Evolutionary conservation across 257 asterid genomes (phyloP).

Genomic region (Ballota nigra): DNA sequence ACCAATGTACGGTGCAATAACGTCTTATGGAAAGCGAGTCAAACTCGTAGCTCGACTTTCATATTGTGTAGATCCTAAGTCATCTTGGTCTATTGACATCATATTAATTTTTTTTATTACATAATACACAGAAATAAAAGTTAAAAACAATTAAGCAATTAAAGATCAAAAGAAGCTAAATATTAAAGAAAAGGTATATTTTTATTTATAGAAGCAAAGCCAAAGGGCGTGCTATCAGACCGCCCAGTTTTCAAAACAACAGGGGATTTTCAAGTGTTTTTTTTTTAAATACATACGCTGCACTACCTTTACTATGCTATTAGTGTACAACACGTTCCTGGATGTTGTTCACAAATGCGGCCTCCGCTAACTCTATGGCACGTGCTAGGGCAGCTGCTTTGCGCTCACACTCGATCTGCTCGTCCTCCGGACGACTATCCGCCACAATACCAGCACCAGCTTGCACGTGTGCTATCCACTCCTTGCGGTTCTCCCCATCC

Average conservation of each 20-base stretch:
- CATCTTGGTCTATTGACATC: too few species aligned
- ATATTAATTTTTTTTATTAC: too few species aligned
- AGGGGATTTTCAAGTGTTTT: background rate
- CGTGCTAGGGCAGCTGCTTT: constrained; percentile 68
- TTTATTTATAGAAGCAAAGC: background rate
- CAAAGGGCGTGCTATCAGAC: too few species aligned
- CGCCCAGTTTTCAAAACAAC: background rate
- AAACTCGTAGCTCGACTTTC: too few species aligned
- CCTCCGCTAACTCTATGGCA: constrained; percentile 85
- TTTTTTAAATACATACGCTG: background rate
- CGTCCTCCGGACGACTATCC: constrained; percentile 77
- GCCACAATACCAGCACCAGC: constrained; percentile 92
- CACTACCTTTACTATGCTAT: constrained; percentile 18
- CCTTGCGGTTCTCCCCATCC: constrained; percentile 43
- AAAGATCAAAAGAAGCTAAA: background rate
- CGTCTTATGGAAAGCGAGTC: too few species aligned
- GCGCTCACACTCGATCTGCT: constrained; percentile 74
- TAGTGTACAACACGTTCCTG: constrained; percentile 3
- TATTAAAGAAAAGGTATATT: background rate
- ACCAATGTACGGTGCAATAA: too few species aligned
- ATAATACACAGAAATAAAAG: too few species aligned
- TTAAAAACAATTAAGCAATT: background rate
- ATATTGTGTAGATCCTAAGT: too few species aligned
- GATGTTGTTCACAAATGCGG: constrained; percentile 55
- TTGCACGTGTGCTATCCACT: constrained; percentile 91